Evolutionary conservation across 805 yeast species (phyloP).

Genomic region (Lipomyces spencermartinsiae): DNA sequence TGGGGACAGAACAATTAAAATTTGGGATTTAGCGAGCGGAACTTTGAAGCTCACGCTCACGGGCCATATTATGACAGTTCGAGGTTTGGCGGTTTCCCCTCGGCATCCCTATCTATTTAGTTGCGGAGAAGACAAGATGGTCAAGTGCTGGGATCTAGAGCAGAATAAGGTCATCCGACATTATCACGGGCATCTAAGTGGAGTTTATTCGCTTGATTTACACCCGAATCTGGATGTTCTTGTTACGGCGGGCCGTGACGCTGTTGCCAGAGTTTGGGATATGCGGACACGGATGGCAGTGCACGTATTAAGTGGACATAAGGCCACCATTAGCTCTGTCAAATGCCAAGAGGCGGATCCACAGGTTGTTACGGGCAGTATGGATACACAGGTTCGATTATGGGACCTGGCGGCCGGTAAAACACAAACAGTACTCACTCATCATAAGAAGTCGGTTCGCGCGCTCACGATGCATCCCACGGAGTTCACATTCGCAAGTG

Average conservation of each 20-base stretch:
- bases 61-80: constrained; percentile 89
- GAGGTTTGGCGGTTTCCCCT: constrained; percentile 74
- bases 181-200: constrained; percentile 93
- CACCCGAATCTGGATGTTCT: constrained; percentile 88
- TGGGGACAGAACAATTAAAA: constrained; percentile 82
- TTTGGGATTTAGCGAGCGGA: constrained; percentile 87
- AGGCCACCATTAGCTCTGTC: constrained; percentile 73
- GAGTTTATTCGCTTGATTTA: constrained; percentile 79
- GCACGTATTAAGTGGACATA: constrained; percentile 82
- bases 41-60: constrained; percentile 75
- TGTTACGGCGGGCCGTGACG: constrained; percentile 88
- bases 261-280: constrained; percentile 91
- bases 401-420: constrained; percentile 90
- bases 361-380: constrained; percentile 80
- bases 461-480: constrained; percentile 70
- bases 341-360: constrained; percentile 76
- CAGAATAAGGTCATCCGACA: constrained; percentile 79
- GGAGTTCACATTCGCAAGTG: constrained; percentile 78
- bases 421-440: constrained; percentile 74
- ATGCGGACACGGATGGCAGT: constrained; percentile 78
- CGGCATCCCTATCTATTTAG: constrained; percentile 88
- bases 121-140: constrained; percentile 91
- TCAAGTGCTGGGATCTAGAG: constrained; percentile 96
- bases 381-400: constrained; percentile 82
- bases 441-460: constrained; percentile 82